Evolutionary conservation across 805 yeast genomes (phyloP).

Genomic region (Pichia sporocuriosa): DNA sequence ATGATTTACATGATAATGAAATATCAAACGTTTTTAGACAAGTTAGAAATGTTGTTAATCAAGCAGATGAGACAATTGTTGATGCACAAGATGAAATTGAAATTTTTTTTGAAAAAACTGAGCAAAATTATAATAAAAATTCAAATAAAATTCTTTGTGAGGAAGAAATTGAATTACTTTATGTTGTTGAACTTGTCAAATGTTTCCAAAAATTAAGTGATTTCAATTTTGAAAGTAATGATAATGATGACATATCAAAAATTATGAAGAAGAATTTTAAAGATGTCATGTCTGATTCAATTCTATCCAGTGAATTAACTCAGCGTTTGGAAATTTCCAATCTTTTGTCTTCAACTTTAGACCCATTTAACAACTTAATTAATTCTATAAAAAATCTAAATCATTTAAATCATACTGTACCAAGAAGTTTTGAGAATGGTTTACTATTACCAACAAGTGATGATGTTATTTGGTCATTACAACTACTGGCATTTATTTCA

Average conservation of each 20-base stretch:
- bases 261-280: slow-evolving; percentile 17
- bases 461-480: slow-evolving; percentile 90
- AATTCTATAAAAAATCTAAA: neutral
- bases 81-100: slow-evolving; percentile 25
- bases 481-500: slow-evolving; percentile 85
- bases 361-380: slow-evolving; percentile 14
- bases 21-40: slow-evolving; percentile 23
- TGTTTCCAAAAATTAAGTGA: slow-evolving; percentile 25
- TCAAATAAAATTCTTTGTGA: slow-evolving; percentile 14
- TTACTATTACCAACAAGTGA: slow-evolving; percentile 85
- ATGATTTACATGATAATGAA: slow-evolving; percentile 17
- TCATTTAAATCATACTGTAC: slow-evolving; percentile 25
- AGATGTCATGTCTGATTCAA: slow-evolving; percentile 21
- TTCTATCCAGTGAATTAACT: slow-evolving; percentile 23
- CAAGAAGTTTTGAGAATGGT: slow-evolving; percentile 56
- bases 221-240: neutral
- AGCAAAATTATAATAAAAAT: neutral
- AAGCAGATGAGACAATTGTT: slow-evolving; percentile 23
- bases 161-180: slow-evolving; percentile 22
- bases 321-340: slow-evolving; percentile 26
- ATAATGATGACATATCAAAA: neutral
- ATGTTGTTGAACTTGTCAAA: slow-evolving; percentile 24
- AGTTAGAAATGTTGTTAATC: slow-evolving; percentile 23
- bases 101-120: slow-evolving; percentile 14
- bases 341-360: slow-evolving; percentile 20